Percentiles rank a stretch among this genome's conserved stretches.
Conservation (phyloP, 2,329 filamentous ascomycete species). For the Dactylonectria estremocensis region DNA sequence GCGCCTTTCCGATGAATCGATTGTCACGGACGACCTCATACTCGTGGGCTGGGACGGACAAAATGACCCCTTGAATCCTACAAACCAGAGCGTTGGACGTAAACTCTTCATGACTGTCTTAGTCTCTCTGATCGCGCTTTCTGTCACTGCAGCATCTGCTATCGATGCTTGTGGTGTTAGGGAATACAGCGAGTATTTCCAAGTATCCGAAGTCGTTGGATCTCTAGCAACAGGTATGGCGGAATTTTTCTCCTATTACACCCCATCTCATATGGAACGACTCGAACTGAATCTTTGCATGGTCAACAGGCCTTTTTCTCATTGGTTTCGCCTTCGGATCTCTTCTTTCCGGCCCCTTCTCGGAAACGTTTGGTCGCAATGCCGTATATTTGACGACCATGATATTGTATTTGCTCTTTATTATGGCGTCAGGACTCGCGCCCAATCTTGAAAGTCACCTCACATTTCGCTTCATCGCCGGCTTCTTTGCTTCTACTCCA, state of each 20-base stretch:
- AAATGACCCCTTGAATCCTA: slow-evolving; percentile 60
- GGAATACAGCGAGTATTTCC: slow-evolving; percentile 61
- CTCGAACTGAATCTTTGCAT: too few species aligned
- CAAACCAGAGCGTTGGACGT: slow-evolving; percentile 59
- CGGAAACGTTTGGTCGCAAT: slow-evolving; percentile 58
- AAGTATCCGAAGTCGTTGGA: slow-evolving; percentile 65
- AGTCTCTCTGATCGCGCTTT: slow-evolving; percentile 63
- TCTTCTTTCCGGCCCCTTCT: slow-evolving; percentile 56
- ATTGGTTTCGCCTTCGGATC: slow-evolving; percentile 57
- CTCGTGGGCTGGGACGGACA: slow-evolving; percentile 52
- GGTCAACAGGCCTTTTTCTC: slow-evolving; percentile 46
- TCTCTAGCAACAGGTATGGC: slow-evolving; percentile 61
- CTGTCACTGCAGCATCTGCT: slow-evolving; percentile 66
- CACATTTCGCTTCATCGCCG: slow-evolving; percentile 64
- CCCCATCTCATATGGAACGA: too few species aligned
- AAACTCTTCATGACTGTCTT: slow-evolving; percentile 58
- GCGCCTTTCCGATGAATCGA: too few species aligned
- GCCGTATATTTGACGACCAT: slow-evolving; percentile 58
- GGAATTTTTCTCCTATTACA: too few species aligned
- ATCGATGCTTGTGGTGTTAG: slow-evolving; percentile 66
- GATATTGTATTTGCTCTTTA: slow-evolving; percentile 60
- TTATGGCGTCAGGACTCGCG: slow-evolving; percentile 60
- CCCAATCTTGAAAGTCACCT: slow-evolving; percentile 60
- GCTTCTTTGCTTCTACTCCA: slow-evolving; percentile 62
- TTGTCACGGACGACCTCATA: too few species aligned